A percentile compares a stretch with the other conserved stretches of the same genome.
Conservation (phyloP, 2,329 filamentous ascomycete species). For the Pyrenochaeta sp. region DNA sequence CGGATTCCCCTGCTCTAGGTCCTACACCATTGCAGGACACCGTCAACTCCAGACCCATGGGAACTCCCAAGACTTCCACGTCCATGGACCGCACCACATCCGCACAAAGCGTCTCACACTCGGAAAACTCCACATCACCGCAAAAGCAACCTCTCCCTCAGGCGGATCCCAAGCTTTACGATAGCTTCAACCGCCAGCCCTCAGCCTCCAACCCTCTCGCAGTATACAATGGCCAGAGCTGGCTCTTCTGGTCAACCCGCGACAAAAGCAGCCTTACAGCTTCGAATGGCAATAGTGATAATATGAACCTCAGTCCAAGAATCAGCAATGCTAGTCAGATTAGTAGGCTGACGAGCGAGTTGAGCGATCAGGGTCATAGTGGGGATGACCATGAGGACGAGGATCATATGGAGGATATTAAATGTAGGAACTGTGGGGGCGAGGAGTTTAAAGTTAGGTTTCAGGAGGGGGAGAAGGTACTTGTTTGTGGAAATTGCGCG, state of each 20-base stretch:
- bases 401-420: slow-evolving; percentile 55
- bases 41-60: slow-evolving; percentile 19
- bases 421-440: slow-evolving; percentile 65
- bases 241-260: slow-evolving; percentile 61
- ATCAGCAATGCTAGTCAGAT: slow-evolving; percentile 62
- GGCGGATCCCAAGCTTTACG: slow-evolving; percentile 8
- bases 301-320: slow-evolving; percentile 45
- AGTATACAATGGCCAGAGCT: slow-evolving; percentile 60
- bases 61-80: slow-evolving; percentile 32
- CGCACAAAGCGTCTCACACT: slow-evolving; percentile 18
- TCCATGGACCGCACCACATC: slow-evolving; percentile 23
- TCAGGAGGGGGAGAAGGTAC: slow-evolving; percentile 61
- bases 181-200: slow-evolving; percentile 25
- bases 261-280: slow-evolving; percentile 5
- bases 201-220: slow-evolving; percentile 55
- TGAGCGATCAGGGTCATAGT: slow-evolving; percentile 18
- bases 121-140: slow-evolving; percentile 5
- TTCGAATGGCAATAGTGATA: slow-evolving; percentile 23
- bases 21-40: slow-evolving; percentile 21
- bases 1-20: slow-evolving; percentile 30
- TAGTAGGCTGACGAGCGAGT: slow-evolving; percentile 61
- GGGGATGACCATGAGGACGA: slow-evolving; percentile 50
- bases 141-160: not conserved
- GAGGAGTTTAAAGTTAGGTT: slow-evolving; percentile 70
- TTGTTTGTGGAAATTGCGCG: slow-evolving; percentile 69